A percentile compares a stretch with the other conserved stretches of the same genome.
Conservation (phyloP, 495 filamentous ascomycete genomes). For the Tuber umbilicatum region DNA sequence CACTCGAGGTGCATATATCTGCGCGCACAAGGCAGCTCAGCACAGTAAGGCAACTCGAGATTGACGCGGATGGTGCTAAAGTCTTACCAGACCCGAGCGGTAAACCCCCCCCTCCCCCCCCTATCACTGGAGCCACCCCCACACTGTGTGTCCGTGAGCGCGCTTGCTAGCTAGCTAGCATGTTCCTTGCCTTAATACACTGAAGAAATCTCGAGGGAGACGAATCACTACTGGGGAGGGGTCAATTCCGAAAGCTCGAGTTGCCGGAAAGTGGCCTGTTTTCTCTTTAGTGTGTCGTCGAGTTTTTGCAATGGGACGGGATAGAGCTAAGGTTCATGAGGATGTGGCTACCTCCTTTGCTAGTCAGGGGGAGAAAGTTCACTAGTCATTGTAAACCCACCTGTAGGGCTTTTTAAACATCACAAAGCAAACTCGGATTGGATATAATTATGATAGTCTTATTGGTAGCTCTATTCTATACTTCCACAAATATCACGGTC, state of each 20-base stretch:
- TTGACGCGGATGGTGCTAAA: neutral
- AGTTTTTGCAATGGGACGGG: neutral
- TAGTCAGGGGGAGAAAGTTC: neutral
- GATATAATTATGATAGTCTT: neutral
- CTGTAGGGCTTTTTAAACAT: neutral
- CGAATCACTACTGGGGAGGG: too few relatives aligned
- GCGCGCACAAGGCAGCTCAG: neutral
- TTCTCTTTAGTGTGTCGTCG: neutral
- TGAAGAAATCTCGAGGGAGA: neutral
- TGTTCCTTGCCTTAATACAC: neutral
- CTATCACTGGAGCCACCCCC: neutral
- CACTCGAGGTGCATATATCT: neutral
- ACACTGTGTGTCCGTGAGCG: neutral
- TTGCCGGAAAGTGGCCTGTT: neutral
- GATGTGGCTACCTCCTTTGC: neutral
- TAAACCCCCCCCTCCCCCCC: neutral
- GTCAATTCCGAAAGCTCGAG: neutral
- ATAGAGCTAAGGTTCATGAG: neutral
- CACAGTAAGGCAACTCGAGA: neutral
- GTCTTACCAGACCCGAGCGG: neutral
- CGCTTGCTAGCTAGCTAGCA: neutral
- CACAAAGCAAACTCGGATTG: neutral
- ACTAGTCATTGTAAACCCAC: neutral
- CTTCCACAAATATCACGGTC: neutral
- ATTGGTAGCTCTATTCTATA: neutral